phyloP scores from a whole-genome alignment of 1,284 basidiomycete species.

The Leucoagaricus sp. region DNA sequence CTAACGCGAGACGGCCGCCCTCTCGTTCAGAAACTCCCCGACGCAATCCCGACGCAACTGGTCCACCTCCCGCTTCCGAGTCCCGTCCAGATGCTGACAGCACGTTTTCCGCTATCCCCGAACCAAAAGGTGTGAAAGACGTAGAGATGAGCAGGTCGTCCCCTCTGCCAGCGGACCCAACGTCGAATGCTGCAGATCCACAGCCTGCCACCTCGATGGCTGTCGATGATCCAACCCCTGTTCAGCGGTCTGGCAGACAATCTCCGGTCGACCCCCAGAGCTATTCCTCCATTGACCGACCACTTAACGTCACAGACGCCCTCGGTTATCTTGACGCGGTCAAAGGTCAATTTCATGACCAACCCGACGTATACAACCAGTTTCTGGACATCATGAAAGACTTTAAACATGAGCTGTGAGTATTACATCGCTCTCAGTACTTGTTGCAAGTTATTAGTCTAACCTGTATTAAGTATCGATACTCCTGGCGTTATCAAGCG shows the following conservation, averaged over 20 bases:
- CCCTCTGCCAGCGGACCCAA: background rate
- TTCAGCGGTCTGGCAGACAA: slow-evolving; percentile 22
- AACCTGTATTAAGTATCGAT: slow-evolving; percentile 74
- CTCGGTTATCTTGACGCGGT: slow-evolving; percentile 93
- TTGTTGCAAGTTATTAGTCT: slow-evolving; percentile 14
- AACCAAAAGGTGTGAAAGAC: background rate
- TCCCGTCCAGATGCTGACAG: slow-evolving; percentile 11
- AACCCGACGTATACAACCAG: slow-evolving; percentile 91
- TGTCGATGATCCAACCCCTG: slow-evolving; percentile 17
- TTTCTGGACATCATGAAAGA: slow-evolving; percentile 99
- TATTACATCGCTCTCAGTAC: slow-evolving; percentile 16
- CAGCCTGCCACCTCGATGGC: slow-evolving; percentile 16
- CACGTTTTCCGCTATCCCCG: slow-evolving; percentile 2
- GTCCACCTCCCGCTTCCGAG: slow-evolving; percentile 1
- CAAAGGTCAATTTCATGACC: slow-evolving; percentile 85
- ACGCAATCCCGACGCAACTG: slow-evolving; percentile 8
- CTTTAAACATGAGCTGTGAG: slow-evolving; percentile 89
- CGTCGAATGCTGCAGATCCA: background rate
- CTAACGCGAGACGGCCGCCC: background rate
- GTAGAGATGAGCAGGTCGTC: slow-evolving; percentile 6
- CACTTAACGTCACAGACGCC: slow-evolving; percentile 86
- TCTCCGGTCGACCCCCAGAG: slow-evolving; percentile 28
- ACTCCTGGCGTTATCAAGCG: slow-evolving; percentile 96
- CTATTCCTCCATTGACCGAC: slow-evolving; percentile 37
- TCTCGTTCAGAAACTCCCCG: slow-evolving; percentile 12